Conservation (phyloP, 441 rosid species). For the Gossypium davidsonii region DNA sequence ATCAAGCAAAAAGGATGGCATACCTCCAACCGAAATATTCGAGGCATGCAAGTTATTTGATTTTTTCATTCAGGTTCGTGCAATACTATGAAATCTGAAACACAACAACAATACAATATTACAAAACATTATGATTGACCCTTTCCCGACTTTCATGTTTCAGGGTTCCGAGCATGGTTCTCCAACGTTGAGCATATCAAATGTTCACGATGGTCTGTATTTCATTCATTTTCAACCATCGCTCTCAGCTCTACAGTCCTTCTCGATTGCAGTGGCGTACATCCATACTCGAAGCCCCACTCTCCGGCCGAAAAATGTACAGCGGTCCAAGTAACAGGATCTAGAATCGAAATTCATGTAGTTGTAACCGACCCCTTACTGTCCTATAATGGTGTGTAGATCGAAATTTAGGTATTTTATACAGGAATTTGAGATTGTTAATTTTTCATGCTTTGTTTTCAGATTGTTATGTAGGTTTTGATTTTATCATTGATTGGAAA, state of each 20-base stretch:
- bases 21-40: conserved; percentile 18
- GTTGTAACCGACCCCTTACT: conserved; percentile 19
- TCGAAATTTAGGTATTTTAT: conserved; percentile 26
- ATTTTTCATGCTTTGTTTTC: neutral
- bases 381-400: conserved; percentile 21
- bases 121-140: neutral
- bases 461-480: conserved; percentile 7
- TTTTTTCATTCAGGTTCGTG: conserved; percentile 48
- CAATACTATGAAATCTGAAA: neutral
- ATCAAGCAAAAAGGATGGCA: conserved; percentile 27
- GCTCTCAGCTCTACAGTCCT: conserved; percentile 67
- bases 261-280: conserved; percentile 67
- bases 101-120: neutral
- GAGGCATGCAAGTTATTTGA: conserved; percentile 53
- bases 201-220: conserved; percentile 57
- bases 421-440: conserved; percentile 20
- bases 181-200: conserved; percentile 53
- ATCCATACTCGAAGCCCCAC: conserved; percentile 52
- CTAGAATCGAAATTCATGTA: conserved; percentile 23
- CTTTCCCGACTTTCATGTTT: conserved; percentile 14
- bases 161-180: conserved; percentile 55
- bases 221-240: conserved; percentile 53
- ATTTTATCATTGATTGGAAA: conserved; percentile 11
- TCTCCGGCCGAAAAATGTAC: conserved; percentile 43
- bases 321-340: conserved; percentile 33